Evolutionary conservation across 2,329 filamentous ascomycete genomes (phyloP), one percentile per base, ranked within the genome.

Genomic region (Phoma sp.): DNA sequence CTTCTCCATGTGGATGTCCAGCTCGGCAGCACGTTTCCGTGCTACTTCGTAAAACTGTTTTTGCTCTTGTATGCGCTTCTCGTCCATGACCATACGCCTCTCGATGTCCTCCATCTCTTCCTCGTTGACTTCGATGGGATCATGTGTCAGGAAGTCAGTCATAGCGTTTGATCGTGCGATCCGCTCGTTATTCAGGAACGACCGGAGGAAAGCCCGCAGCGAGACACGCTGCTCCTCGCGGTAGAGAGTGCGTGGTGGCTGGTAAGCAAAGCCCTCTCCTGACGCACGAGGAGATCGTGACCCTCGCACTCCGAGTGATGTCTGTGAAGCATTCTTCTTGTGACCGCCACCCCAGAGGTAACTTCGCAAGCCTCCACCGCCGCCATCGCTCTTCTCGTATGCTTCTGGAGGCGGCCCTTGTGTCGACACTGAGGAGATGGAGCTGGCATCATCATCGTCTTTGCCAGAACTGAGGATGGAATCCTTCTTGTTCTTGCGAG

Each of bases 1-100:
- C 56, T 84, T 84, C 76, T 99, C 95, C 95, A 99, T 99, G 73
- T 98, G 97, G 20, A 96, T 91, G 75, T 99, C 95, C 43, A 99
- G 82, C 69, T 98, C 95, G 5, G 91, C 89, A 1, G 95, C 95
- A 61, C 95, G 87, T 74, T 92, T 88, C 61, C 92, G 83, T 7
- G 95, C 95, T 70, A 99, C 93, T 72, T 99, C 93, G 74, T 97
- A 99, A 73, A 99, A 99, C 61, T 87, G 86, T 71, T 87, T 90
- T 73, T 99, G 95, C 75, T 99, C 95, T 68, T 96, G 91, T 46
- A 98, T 84, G 37, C 95, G 87, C 74, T 90, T 90, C 72, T 91
- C 88, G 66, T 99, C 95, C 75, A 96, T 87, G 11, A 85, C 83
- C 74, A 93, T 96, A 47, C 95, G 84, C 53, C 84, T 84, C 58